Conservation (phyloP, 2,329 filamentous ascomycete genomes). For the Aspergillus ustus region DNA sequence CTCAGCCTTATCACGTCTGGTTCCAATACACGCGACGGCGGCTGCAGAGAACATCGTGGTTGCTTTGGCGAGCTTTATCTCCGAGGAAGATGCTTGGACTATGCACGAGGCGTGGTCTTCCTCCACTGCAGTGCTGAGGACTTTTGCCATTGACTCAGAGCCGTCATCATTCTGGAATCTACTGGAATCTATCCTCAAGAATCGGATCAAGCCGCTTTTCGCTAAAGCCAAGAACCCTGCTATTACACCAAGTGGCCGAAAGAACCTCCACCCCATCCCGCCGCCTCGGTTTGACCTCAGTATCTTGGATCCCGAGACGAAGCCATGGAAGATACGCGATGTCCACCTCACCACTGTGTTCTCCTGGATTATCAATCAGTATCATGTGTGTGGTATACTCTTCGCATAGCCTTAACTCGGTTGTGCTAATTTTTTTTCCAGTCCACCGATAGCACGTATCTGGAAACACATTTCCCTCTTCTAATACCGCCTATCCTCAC, state of each 20-base stretch:
- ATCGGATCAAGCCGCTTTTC: conserved; percentile 48
- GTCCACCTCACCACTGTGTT: conserved; percentile 43
- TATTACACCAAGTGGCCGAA: conserved; percentile 49
- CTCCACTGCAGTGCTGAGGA: conserved; percentile 26
- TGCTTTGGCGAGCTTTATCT: conserved; percentile 39
- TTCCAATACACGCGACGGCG: conserved; percentile 26
- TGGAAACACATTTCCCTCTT: conserved; percentile 52
- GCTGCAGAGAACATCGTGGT: conserved; percentile 34
- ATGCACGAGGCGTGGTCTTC: conserved; percentile 28
- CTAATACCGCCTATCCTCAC: conserved; percentile 49
- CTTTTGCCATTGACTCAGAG: conserved; percentile 7
- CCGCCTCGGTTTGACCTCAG: conserved; percentile 42
- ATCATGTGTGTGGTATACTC: conserved; percentile 35
- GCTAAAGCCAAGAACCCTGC: conserved; percentile 46
- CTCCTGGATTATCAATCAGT: conserved; percentile 41
- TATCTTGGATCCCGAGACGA: conserved; percentile 40
- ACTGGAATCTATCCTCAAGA: conserved; percentile 26
- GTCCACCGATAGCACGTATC: conserved; percentile 30
- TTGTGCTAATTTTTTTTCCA: conserved; percentile 17
- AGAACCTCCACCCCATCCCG: conserved; percentile 47
- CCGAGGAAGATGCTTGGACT: conserved; percentile 41
- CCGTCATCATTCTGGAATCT: conserved; percentile 21
- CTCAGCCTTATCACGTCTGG: conserved; percentile 21
- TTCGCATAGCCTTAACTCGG: not conserved
- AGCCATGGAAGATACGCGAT: conserved; percentile 45